phyloP scores from a whole-genome alignment of 139 green algal species.

The Marvania coccoides region DNA sequence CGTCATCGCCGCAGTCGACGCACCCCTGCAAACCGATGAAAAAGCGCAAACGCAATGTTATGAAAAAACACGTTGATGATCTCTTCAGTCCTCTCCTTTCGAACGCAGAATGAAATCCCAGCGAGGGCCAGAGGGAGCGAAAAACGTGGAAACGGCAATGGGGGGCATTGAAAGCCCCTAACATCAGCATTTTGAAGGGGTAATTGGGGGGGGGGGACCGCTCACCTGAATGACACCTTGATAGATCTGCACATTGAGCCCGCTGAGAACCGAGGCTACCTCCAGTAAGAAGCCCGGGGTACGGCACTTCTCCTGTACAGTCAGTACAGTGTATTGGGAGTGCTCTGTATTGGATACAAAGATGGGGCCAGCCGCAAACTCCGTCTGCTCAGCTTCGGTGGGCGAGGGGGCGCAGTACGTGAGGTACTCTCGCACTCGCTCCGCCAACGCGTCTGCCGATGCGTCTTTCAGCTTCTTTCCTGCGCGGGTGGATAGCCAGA shows the following conservation, averaged over 20 bases:
- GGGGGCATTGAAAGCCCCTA: too few species aligned
- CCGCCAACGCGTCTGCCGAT: slow-evolving; percentile 29
- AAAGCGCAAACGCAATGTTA: background rate
- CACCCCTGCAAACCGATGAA: background rate
- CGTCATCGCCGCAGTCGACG: background rate
- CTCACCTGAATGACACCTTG: slow-evolving; percentile 41
- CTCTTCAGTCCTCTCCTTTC: background rate
- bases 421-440: slow-evolving; percentile 44
- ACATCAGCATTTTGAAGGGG: too few species aligned
- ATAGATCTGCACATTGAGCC: slow-evolving; percentile 36
- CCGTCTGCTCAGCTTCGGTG: background rate
- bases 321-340: slow-evolving; percentile 36
- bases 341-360: slow-evolving; percentile 36
- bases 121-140: background rate
- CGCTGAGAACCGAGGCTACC: slow-evolving; percentile 42
- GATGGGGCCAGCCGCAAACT: slow-evolving; percentile 28
- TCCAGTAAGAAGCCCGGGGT: slow-evolving; percentile 40
- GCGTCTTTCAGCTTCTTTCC: slow-evolving; percentile 34
- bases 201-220: too few species aligned
- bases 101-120: background rate
- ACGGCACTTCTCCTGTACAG: slow-evolving; percentile 4
- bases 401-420: slow-evolving; percentile 40
- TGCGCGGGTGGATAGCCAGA: slow-evolving; percentile 35
- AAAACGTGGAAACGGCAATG: background rate
- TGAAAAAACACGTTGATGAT: background rate